Evolutionary conservation across 345 rosid species (phyloP).

Genomic region (Eucalyptus lansdowneana): DNA sequence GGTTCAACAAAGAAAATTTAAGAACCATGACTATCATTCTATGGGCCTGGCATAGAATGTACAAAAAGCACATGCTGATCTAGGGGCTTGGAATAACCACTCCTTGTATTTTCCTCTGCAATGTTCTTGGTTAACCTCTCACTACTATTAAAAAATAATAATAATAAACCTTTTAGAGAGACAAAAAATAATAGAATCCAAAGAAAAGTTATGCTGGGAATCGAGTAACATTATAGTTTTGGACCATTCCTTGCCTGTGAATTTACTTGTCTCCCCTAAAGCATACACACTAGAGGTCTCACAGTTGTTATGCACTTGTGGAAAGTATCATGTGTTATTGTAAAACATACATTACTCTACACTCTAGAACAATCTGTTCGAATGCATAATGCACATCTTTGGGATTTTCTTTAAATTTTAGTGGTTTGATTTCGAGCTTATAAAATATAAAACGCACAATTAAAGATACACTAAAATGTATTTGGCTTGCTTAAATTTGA

Average conservation of each 20-base stretch:
- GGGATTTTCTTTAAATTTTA: background rate
- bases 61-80: background rate
- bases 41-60: background rate
- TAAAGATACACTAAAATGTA: background rate
- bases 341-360: background rate
- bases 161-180: background rate
- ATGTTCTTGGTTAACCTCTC: background rate
- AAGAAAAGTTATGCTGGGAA: background rate
- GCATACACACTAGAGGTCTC: background rate
- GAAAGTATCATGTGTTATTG: fast-evolving
- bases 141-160: background rate
- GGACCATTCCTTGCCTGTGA: background rate
- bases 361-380: background rate
- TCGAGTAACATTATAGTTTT: background rate
- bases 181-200: background rate
- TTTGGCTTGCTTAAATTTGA: background rate
- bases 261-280: background rate
- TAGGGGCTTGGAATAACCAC: background rate
- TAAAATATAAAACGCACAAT: background rate
- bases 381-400: background rate
- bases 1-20: background rate
- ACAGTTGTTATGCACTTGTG: fast-evolving
- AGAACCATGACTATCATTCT: background rate
- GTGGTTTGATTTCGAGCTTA: background rate
- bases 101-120: background rate